Conservation (phyloP, 2,329 filamentous ascomycete genomes). For the Penicillium sp. region DNA sequence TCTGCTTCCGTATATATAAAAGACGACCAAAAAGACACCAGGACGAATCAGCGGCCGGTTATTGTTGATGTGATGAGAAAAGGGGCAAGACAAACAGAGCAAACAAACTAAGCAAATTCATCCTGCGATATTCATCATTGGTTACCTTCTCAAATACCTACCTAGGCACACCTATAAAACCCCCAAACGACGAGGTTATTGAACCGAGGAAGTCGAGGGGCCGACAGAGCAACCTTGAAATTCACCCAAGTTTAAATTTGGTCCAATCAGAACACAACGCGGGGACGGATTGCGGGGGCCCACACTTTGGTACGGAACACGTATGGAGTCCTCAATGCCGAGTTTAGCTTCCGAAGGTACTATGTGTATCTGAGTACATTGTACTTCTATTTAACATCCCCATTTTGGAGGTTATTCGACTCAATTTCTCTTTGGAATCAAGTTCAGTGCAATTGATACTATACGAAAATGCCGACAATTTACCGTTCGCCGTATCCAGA, state of each 20-base stretch:
- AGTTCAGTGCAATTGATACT: not conserved
- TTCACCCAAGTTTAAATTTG: not conserved
- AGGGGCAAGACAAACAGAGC: not conserved
- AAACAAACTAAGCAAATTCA: not conserved
- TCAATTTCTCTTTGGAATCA: not conserved
- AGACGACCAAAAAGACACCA: too few species aligned
- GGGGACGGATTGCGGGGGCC: not conserved
- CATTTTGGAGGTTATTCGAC: too few species aligned
- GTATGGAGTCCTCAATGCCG: not conserved
- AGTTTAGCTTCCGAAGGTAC: not conserved
- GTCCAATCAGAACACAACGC: not conserved
- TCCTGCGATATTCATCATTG: too few species aligned
- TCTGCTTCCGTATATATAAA: not conserved
- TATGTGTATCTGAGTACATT: not conserved
- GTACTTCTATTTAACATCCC: not conserved
- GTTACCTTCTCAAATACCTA: not conserved
- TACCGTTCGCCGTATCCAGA: conserved; percentile 21
- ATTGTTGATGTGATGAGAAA: not conserved
- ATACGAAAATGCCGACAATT: conserved; percentile 16
- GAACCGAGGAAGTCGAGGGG: not conserved
- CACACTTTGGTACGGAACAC: not conserved
- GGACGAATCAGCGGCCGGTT: too few species aligned
- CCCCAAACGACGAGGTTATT: not conserved
- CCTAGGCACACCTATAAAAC: not conserved
- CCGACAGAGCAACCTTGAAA: not conserved